Conservation (phyloP, 1,284 basidiomycete genomes). For the Athelia sp. region DNA sequence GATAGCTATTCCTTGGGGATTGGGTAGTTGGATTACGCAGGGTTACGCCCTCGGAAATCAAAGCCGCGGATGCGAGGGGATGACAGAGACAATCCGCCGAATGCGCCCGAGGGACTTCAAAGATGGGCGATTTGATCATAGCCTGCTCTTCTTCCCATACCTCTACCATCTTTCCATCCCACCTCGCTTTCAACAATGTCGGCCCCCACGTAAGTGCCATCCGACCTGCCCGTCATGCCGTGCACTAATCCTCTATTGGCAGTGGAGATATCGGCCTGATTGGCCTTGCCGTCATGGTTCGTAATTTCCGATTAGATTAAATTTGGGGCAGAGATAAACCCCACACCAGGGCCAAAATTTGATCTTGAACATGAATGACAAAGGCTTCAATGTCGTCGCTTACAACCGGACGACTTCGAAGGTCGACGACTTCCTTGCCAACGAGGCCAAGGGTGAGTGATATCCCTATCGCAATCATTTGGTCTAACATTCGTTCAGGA, state of each 20-base stretch:
- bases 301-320: constrained; percentile 18
- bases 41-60: too few species aligned
- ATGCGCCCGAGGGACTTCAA: background rate
- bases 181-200: constrained; percentile 33
- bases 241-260: constrained; percentile 4
- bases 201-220: constrained; percentile 32
- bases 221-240: background rate
- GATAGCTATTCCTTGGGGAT: too few species aligned
- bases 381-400: constrained; percentile 95
- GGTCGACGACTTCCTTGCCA: constrained; percentile 92
- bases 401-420: constrained; percentile 98
- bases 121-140: background rate
- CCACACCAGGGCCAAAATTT: constrained; percentile 83
- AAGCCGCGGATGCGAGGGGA: too few species aligned
- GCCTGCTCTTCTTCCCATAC: constrained; percentile 22
- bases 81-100: too few species aligned
- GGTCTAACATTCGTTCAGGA: constrained; percentile 41
- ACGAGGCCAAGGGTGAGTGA: constrained; percentile 91
- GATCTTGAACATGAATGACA: constrained; percentile 98
- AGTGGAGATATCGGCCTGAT: constrained; percentile 92
- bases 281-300: constrained; percentile 95
- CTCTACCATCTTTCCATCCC: constrained; percentile 14
- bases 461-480: constrained; percentile 10
- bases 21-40: too few species aligned
- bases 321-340: constrained; percentile 11